Evolutionary conservation across 2,329 filamentous ascomycete species (phyloP).

Genomic region (Hypoxylon sp.): DNA sequence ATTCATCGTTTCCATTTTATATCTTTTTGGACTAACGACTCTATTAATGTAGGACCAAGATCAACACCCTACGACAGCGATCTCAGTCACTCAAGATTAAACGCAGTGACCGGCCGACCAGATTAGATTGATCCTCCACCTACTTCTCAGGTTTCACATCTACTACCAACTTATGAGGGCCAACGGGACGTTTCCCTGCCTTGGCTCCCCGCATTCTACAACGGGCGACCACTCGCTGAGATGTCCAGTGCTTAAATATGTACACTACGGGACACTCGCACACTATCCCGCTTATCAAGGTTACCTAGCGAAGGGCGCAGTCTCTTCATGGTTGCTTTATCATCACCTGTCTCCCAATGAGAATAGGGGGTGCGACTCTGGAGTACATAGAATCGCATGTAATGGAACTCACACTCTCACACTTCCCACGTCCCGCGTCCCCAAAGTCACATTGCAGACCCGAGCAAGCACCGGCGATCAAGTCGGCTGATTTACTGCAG

Average conservation of each 20-base stretch:
- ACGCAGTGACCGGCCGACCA: background rate
- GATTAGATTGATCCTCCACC: background rate
- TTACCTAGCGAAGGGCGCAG: background rate
- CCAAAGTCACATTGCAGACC: background rate
- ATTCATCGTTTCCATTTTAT: background rate
- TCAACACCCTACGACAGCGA: background rate
- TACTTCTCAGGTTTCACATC: constrained; percentile 2
- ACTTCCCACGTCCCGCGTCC: background rate
- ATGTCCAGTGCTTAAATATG: background rate
- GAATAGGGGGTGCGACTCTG: background rate
- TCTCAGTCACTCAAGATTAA: background rate
- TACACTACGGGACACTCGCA: background rate
- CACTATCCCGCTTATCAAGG: background rate
- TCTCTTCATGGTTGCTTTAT: background rate
- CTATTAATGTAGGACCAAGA: background rate
- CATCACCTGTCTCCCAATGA: background rate
- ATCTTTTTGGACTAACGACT: background rate
- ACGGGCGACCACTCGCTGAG: background rate
- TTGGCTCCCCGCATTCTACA: constrained; percentile 11
- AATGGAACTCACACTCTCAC: background rate
- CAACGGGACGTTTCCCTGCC: background rate
- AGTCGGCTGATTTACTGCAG: background rate
- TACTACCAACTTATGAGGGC: background rate
- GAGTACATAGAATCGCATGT: background rate
- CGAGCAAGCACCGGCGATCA: background rate